Evolutionary conservation across 208 protist genomes (phyloP).

Genomic region (Trypanosoma scelopori): DNA sequence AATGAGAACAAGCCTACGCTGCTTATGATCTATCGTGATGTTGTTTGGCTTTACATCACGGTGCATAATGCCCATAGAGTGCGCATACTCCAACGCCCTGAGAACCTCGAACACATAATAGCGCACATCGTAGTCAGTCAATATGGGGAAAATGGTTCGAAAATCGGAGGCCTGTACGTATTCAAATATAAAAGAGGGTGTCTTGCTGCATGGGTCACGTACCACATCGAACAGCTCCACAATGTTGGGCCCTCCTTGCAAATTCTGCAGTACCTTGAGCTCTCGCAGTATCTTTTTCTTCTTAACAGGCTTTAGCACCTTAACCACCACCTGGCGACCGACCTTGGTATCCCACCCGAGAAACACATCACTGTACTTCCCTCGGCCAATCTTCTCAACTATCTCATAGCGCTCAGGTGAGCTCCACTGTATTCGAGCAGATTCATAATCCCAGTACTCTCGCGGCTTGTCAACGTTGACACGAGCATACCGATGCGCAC

Average conservation of each 20-base stretch:
- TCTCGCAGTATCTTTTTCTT: conserved; percentile 99
- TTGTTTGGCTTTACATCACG: conserved; percentile 99
- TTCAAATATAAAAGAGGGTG: conserved; percentile 99
- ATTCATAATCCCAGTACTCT: conserved; percentile 96
- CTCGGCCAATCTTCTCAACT: conserved; percentile 94
- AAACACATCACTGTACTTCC: conserved; percentile 99
- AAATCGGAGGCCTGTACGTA: conserved; percentile 98
- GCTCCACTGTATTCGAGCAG: conserved; percentile 91
- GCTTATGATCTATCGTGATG: conserved; percentile 98
- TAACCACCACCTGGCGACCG: conserved; percentile 95
- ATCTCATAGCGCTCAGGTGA: conserved; percentile 97
- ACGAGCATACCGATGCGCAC: conserved; percentile 72
- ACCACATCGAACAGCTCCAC: conserved; percentile 98
- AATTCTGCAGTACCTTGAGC: conserved; percentile 98
- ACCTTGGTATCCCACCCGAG: conserved; percentile 93
- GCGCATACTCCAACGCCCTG: conserved; percentile 95
- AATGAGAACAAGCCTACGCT: conserved; percentile 96
- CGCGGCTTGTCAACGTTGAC: conserved; percentile 86
- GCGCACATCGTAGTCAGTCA: conserved; percentile 97
- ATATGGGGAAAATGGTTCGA: conserved; percentile 95
- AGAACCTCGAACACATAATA: conserved; percentile 99
- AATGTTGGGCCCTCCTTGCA: conserved; percentile 98
- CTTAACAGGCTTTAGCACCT: conserved; percentile 99
- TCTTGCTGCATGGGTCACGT: conserved; percentile 97
- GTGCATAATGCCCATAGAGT: conserved; percentile 99